Evolutionary conservation across 2,329 filamentous ascomycete species (phyloP), one percentile per base, ranked within the genome.

Genomic region (Alternaria gaisen): DNA sequence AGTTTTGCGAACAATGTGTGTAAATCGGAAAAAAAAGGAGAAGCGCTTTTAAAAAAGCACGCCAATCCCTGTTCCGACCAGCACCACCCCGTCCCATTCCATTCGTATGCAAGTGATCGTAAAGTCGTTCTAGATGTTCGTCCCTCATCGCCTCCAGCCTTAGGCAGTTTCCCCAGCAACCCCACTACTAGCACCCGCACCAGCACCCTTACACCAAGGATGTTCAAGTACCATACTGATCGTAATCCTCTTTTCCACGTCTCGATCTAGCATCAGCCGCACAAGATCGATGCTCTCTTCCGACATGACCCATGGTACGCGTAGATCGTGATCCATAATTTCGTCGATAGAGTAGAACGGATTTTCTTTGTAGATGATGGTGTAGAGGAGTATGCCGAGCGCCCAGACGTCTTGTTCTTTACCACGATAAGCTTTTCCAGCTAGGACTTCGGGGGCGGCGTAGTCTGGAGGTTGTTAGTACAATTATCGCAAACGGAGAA

Each of bases 331-430:
- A 77, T 99, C 95, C 87, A 98, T 96, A 74, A 99, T 99, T 83
- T 99, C 95, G 79, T 99, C 95, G 73, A 98, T 95, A 80, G 91
- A 96, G 85, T 98, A 98, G 80, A 97, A 99, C 0, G 95, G 94
- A 75, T 99, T 99, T 81, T 99, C 95, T 82, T 98, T 99, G 86
- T 99, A 99, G 74, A 98, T 91, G 74, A 99, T 97, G 28, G 95
- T 99, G 83, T 99, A 99, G 14, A 99, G 87, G 26, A 99, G 86
- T 73, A 99, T 98, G 24, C 95, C 95, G 16, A 99, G 86, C 1
- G 95, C 95, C 95, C 95, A 99, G 30, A 99, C 93, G 75, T 99
- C 95, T 83, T 99, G 95, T 78, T 97, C 94, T 80, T 96, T 97
- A 74, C 95, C 95, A 68, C 91, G 88, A 80, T 99, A 99, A 16